phyloP scores from a whole-genome alignment of 306 rosid species.

The Cicer pinnatifidum region DNA sequence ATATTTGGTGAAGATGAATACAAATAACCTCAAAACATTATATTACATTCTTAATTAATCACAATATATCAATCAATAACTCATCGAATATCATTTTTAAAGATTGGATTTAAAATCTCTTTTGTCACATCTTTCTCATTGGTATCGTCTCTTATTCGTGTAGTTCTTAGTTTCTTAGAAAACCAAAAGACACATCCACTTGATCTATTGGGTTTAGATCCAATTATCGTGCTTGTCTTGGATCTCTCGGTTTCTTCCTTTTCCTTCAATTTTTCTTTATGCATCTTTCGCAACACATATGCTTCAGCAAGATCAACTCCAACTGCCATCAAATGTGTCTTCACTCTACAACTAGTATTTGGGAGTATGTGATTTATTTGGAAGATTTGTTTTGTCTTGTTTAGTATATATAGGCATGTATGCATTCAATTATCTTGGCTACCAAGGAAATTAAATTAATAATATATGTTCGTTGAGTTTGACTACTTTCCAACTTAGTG shows the following conservation, averaged over 20 bases:
- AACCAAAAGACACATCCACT: slow-evolving; percentile 45
- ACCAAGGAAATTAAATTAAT: slow-evolving; percentile 26
- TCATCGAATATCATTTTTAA: neutral
- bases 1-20: neutral
- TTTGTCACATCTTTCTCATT: neutral
- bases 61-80: neutral
- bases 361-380: neutral
- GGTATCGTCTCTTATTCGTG: neutral
- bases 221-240: neutral
- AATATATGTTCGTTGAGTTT: neutral
- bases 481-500: slow-evolving; percentile 7
- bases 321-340: slow-evolving; percentile 24
- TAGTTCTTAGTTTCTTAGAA: slow-evolving; percentile 20
- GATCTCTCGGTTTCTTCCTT: slow-evolving; percentile 1
- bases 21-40: slow-evolving; percentile 8
- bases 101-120: neutral
- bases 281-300: slow-evolving; percentile 35
- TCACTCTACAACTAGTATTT: neutral
- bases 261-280: slow-evolving; percentile 41
- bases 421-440: slow-evolving; percentile 32
- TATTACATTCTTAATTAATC: neutral
- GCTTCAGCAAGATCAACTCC: slow-evolving; percentile 44
- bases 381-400: neutral
- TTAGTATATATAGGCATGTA: slow-evolving; percentile 6
- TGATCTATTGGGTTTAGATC: slow-evolving; percentile 8